phyloP scores from a whole-genome alignment of 2,329 filamentous ascomycete genomes.

The Scedosporium boydii region DNA sequence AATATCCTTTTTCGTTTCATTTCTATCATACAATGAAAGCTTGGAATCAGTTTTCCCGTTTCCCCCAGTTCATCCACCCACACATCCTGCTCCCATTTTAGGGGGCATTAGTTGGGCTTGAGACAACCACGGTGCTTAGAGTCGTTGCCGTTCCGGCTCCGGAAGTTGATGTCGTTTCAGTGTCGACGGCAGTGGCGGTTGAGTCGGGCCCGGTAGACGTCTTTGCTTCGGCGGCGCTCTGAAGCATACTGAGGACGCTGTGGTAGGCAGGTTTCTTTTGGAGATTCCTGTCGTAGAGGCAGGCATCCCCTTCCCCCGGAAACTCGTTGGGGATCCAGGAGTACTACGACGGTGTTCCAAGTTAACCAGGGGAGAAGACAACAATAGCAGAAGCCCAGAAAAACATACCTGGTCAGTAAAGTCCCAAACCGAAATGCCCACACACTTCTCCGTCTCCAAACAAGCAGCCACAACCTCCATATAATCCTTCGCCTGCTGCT shows the following conservation, averaged over 20 bases:
- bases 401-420: slow-evolving; percentile 19
- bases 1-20: no score
- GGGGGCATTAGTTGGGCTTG: not conserved
- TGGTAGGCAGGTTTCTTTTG: slow-evolving; percentile 14
- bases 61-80: not conserved
- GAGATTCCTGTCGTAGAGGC: slow-evolving; percentile 12
- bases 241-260: slow-evolving; percentile 5
- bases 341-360: not conserved
- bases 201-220: not conserved
- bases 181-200: not conserved
- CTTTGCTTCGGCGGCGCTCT: slow-evolving; percentile 2
- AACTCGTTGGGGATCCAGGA: slow-evolving; percentile 8
- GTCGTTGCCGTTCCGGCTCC: not conserved
- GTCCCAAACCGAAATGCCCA: slow-evolving; percentile 30
- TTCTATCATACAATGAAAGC: no score
- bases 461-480: slow-evolving; percentile 21
- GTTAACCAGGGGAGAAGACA: not conserved
- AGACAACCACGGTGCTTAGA: not conserved
- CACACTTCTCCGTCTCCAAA: slow-evolving; percentile 20
- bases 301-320: slow-evolving; percentile 8
- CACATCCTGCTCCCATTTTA: not conserved
- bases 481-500: slow-evolving; percentile 37
- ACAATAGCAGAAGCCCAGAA: not conserved
- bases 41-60: not conserved
- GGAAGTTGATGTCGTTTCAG: not conserved